Base-by-base conservation (phyloP, 345 rosid genomes). In the Bruguiera sexangula region DNA sequence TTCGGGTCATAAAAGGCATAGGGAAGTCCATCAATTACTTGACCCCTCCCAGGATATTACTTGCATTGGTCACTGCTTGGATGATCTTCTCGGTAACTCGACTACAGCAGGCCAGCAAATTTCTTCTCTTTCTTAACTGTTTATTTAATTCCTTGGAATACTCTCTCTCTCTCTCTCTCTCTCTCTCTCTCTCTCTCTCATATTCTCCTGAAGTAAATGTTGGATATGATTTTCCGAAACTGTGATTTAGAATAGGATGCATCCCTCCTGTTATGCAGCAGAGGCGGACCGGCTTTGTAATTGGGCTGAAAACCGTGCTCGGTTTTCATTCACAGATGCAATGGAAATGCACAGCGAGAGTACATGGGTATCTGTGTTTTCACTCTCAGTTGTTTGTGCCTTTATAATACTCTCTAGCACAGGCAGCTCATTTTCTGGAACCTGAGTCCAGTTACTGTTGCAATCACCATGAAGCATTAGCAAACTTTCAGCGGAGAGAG, bases 261-360 rank as follows among this genome's bases (percentile, higher is more conserved):
- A 10, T 11, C 32, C 16, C 58, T 20, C 13, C 7, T 26, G 21
- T 66, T 1, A 65, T 79, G 89, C 97, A 9, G 98, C 97, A 13
- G 96, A 93, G 81, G 98, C 96, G 0, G 93, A 93, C 65, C 67
- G 98, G 18, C 77, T 88, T 43, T 87, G 93, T 3, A 90, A 93
- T 82, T 93, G 98, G 98, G 96, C 98, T 0, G 96, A 87, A 82
- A 84, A 86, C 79, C 83, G 98, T 5, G 85, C 97, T 18, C 82
- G 83, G 70, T 88, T 91, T 78, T 89, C 97, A 1, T 81, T 89
- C 46, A 86, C 98, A 0, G 97, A 94, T 67, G 97, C 96, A 1
- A 94, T 91, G 97, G 97, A 91, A 70, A 94, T 88, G 93, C 88
- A 94, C 76, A 83, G 93, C 2, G 95, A 89, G 76, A 89, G 85